Conservation (phyloP, 148 eudicot genomes). For the Vaccinium darrowii region DNA sequence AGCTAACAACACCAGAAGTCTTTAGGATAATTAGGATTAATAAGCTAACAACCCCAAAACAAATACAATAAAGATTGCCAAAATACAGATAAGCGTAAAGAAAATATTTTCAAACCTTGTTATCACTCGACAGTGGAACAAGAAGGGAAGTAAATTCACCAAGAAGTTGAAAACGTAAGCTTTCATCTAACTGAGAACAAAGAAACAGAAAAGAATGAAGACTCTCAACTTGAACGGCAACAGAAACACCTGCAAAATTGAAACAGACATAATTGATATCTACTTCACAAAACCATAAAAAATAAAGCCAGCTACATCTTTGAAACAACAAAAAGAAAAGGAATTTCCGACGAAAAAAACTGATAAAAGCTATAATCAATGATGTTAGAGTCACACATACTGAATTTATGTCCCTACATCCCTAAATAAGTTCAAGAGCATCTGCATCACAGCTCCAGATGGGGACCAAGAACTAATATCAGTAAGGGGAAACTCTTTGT, state of each 20-base stretch:
- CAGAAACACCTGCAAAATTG: slow-evolving; percentile 49
- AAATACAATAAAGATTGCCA: neutral
- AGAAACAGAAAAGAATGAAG: slow-evolving; percentile 56
- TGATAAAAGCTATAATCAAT: neutral
- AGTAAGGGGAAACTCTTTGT: neutral
- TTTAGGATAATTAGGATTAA: neutral
- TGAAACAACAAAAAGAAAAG: neutral
- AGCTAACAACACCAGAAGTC: neutral
- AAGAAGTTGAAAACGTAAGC: slow-evolving; percentile 46
- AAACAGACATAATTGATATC: neutral
- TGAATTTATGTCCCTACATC: neutral
- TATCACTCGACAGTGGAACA: slow-evolving; percentile 66
- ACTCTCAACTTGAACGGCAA: slow-evolving; percentile 66
- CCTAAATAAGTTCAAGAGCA: neutral
- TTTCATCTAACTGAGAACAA: slow-evolving; percentile 58
- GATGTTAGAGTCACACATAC: neutral
- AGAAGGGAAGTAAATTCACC: slow-evolving; percentile 68
- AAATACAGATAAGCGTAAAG: neutral
- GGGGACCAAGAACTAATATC: neutral
- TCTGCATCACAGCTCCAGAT: neutral
- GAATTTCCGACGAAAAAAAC: neutral
- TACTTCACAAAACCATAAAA: neutral
- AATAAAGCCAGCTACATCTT: neutral
- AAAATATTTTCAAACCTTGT: slow-evolving; percentile 40
- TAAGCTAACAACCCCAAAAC: neutral